Percentiles rank a stretch among this genome's conserved stretches.
phyloP scores from a whole-genome alignment of 2,329 filamentous ascomycete genomes.

The Ceratocystis harringtonii region DNA sequence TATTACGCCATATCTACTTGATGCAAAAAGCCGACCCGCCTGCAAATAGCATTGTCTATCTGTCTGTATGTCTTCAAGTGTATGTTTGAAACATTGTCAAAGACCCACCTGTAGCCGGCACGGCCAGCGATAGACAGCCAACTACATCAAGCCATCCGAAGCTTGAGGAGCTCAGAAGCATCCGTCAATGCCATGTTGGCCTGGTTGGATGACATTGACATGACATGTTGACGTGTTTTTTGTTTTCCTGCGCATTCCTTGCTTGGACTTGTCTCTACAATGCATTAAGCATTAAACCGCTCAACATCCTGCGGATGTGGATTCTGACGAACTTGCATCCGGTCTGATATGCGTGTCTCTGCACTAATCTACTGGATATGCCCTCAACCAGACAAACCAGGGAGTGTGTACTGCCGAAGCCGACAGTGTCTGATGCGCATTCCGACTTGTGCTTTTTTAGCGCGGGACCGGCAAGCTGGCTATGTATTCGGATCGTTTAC shows the following conservation, averaged over 20 bases:
- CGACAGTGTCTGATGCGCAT: neutral
- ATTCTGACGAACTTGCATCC: slow-evolving; percentile 1
- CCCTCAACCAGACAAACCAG: neutral
- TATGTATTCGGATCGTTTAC: neutral
- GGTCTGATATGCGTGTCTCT: neutral
- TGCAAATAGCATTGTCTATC: neutral
- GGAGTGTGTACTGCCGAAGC: neutral
- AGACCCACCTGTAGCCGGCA: neutral
- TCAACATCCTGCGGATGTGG: neutral
- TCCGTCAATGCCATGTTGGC: neutral
- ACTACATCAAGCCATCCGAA: neutral
- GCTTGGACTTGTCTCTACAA: neutral
- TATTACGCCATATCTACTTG: neutral
- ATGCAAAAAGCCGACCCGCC: neutral
- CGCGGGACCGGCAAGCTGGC: neutral
- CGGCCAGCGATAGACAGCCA: neutral
- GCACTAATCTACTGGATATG: neutral
- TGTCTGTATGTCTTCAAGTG: neutral
- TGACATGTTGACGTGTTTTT: neutral
- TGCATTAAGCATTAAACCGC: neutral
- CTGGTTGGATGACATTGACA: neutral
- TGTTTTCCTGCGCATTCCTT: neutral
- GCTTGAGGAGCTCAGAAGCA: neutral
- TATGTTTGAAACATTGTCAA: neutral
- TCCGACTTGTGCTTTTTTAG: neutral